A percentile compares a stretch with the other conserved stretches of the same genome.
phyloP scores from a whole-genome alignment of 2,329 filamentous ascomycete genomes.

The Fusarium solani-melongenae region DNA sequence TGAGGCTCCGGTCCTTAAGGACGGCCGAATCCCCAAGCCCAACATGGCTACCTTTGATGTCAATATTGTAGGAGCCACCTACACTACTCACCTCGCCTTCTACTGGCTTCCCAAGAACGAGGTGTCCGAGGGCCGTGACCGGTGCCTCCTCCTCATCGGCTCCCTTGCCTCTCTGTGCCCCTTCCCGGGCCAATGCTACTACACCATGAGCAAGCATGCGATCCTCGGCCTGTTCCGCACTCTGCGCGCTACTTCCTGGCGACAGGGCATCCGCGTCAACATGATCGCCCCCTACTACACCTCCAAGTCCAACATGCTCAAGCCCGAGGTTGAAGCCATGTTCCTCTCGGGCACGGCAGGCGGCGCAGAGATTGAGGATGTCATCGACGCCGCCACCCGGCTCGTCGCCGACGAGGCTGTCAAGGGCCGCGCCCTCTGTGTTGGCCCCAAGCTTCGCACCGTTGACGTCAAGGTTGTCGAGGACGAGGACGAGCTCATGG shows the following conservation, averaged over 20 bases:
- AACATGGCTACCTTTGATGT: constrained; percentile 67
- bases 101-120: constrained; percentile 50
- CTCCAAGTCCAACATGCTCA: constrained; percentile 67
- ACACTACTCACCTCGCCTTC: constrained; percentile 73
- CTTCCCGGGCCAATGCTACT: constrained; percentile 60
- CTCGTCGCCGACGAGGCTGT: constrained; percentile 69
- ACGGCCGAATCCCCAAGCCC: constrained; percentile 56
- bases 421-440: constrained; percentile 65
- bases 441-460: constrained; percentile 64
- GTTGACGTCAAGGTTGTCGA: constrained; percentile 40
- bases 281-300: constrained; percentile 75
- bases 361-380: constrained; percentile 65
- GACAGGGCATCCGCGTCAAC: constrained; percentile 69
- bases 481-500: constrained; percentile 46
- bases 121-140: constrained; percentile 52
- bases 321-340: constrained; percentile 57
- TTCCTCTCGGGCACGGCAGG: constrained; percentile 65
- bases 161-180: constrained; percentile 68
- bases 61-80: constrained; percentile 72
- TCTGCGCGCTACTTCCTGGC: constrained; percentile 60
- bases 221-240: constrained; percentile 73
- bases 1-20: constrained; percentile 58
- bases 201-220: constrained; percentile 73
- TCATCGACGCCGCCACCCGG: constrained; percentile 72
- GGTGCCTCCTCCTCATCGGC: constrained; percentile 71